phyloP scores from a whole-genome alignment of 2,329 filamentous ascomycete genomes.

The Dissoconium aciculare region DNA sequence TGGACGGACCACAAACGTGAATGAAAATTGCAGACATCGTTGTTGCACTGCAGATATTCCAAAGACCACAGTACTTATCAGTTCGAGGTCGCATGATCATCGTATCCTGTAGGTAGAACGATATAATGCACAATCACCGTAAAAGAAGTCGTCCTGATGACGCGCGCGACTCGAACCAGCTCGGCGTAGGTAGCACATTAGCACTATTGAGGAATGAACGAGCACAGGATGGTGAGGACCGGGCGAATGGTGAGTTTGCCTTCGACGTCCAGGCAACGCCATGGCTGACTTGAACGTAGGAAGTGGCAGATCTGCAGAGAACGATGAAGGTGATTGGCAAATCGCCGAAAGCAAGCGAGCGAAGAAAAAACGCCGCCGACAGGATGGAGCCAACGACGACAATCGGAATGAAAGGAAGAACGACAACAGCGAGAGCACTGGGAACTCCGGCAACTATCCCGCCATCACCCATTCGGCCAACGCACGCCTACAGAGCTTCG shows the following conservation, averaged over 20 bases:
- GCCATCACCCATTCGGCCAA: constrained; percentile 38
- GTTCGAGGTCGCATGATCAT: too few species aligned
- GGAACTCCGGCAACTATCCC: constrained; percentile 41
- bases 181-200: background rate
- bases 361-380: constrained; percentile 20
- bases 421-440: constrained; percentile 6
- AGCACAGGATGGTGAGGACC: background rate
- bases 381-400: constrained; percentile 14
- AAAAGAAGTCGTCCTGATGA: background rate
- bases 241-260: too few species aligned
- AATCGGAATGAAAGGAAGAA: background rate
- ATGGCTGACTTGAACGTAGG: too few species aligned
- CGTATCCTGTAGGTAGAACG: too few species aligned
- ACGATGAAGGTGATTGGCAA: constrained; percentile 17
- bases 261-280: too few species aligned
- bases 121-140: too few species aligned
- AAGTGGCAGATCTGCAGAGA: too few species aligned
- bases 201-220: background rate
- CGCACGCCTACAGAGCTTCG: constrained; percentile 39
- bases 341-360: constrained; percentile 8
- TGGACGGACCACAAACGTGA: too few species aligned
- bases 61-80: too few species aligned
- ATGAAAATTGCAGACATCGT: too few species aligned
- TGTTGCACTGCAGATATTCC: too few species aligned
- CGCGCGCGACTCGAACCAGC: background rate